Evolutionary conservation across 129 eudicot species (phyloP).

Genomic region (Apium graveolens): DNA sequence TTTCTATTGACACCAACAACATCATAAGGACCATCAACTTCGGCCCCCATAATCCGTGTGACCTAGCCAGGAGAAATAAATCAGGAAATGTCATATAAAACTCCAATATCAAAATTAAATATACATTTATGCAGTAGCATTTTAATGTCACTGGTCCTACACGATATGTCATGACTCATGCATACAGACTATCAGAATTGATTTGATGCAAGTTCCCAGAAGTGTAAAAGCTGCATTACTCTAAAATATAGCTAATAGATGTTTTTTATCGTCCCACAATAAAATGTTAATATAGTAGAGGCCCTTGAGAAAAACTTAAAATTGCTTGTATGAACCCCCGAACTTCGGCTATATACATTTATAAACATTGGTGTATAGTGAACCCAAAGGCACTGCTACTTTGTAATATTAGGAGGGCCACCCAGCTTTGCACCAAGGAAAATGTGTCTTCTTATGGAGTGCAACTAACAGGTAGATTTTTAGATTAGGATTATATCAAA

Average conservation of each 20-base stretch:
- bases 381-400: not conserved
- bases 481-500: not conserved
- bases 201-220: not conserved
- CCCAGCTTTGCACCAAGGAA: not conserved
- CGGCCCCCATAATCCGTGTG: slow-evolving; percentile 82
- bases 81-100: not conserved
- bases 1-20: slow-evolving; percentile 74
- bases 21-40: slow-evolving; percentile 72
- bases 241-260: not conserved
- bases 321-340: not conserved
- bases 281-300: not conserved
- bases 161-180: not conserved
- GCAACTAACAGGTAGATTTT: not conserved
- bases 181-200: not conserved
- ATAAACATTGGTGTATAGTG: not conserved
- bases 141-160: not conserved
- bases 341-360: not conserved
- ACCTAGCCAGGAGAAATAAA: slow-evolving; percentile 39
- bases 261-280: not conserved
- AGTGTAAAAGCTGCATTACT: not conserved
- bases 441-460: not conserved
- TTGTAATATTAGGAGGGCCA: not conserved
- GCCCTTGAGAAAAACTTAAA: not conserved
- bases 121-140: not conserved
- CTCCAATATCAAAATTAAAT: not conserved